Base-by-base conservation (phyloP, 2,329 filamentous ascomycete genomes). In the Cercospora brassicicola region DNA sequence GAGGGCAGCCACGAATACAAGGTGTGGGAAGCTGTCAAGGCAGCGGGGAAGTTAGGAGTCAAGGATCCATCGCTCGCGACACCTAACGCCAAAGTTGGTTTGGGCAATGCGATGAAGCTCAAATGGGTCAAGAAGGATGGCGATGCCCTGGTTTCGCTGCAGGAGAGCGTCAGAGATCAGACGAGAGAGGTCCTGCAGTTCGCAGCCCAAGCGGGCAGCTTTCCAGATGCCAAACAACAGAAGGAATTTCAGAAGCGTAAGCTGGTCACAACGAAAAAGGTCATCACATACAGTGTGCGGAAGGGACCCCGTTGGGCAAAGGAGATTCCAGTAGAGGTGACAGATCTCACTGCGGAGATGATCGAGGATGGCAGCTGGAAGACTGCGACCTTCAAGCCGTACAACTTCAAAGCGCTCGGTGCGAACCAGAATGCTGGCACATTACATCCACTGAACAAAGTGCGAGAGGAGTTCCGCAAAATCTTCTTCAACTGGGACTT, bases 401-500 rank as follows among this genome's bases (percentile, higher is more conserved):
- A 92, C 80, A 92, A 92, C 79, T 92, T 92, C 83, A 96, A 89
- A 64, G 87, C 89, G 31, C 56, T 71, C 9, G 89, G 89, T 86
- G 77, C 90, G 86, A 78, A 89, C 53, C 90, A 77, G 83, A 78
- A 82, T 66, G 78, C 81, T 18, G 83, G 83, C 66, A 81, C 82
- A 42, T 72, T 85, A 71, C 83, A 85, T 75, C 83, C 83, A 4
- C 71, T 99, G 73, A 97, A 93, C 83, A 98, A 98, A 85, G 94
- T 98, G 75, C 91, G 95, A 74, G 88, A 92, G 76, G 95, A 98
- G 82, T 97, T 99, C 87, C 87, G 95, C 67, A 91, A 95, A 78
- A 97, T 99, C 79, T 99, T 99, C 89, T 98, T 99, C 82, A 93
- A 97, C 79, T 96, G 97, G 90, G 95, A 94, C 63, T 99, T 98